Evolutionary conservation across 495 filamentous ascomycete genomes (phyloP), one percentile per base, ranked within the genome.

Genomic region (Daldinia vernicosa): DNA sequence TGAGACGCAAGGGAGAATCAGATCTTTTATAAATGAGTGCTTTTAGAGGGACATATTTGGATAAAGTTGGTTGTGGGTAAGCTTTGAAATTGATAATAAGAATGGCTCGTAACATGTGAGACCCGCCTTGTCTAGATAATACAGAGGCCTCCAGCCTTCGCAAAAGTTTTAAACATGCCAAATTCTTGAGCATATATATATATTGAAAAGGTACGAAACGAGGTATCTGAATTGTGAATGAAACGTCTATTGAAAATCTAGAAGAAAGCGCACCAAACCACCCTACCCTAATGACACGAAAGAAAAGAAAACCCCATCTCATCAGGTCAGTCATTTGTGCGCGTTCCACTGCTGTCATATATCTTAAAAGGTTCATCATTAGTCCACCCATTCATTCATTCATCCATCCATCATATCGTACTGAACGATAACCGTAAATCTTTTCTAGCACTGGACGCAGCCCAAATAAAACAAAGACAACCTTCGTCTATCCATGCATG

Each of bases 221-320:
- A 65, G 11, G n/a, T 33, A 51, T 53, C 14, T 43, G n/a, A 65
- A 55, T 58, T 53, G 39, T 47, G 55, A 68, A 26, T 52, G 17
- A 69, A 28, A 66, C 39, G 33, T 73, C 66, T 69, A 69, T 73
- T 69, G 65, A 63, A 56, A 60, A 43, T 69, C 61, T 73, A 73
- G 61, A 69, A 57, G 57, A 69, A 69, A 66, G 22, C 66, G 66
- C 50, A 35, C 66, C 51, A 65, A 62, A 45, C 61, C 66, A 52
- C 35, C 61, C 52, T 14, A 47, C 7, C 56, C 66, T 56, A 35
- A 60, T 67, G 60, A 67, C 50, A 51, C 9, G 50, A 67, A 60
- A 15, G 55, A 33, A 65, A 63, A 35, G 43, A 52, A 66, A 55
- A 47, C 22, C n/a, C 53, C 39, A 55, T 68, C 26, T 51, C 61